Evolutionary conservation across 2,329 filamentous ascomycete genomes (phyloP).

Genomic region (Exophiala mesophila): DNA sequence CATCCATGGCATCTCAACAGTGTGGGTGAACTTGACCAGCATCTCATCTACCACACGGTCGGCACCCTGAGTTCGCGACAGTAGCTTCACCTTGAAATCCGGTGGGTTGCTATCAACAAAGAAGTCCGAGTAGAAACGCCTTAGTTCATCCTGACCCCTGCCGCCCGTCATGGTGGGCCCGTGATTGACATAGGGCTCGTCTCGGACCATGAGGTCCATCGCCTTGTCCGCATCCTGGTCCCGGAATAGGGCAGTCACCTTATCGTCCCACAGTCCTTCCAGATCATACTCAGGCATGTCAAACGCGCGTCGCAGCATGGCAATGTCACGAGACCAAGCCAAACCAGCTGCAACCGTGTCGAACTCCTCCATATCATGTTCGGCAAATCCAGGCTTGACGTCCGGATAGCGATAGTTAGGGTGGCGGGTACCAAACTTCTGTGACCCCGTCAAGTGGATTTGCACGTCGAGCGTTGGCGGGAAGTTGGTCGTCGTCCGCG

Average conservation of each 20-base stretch:
- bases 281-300: conserved; percentile 33
- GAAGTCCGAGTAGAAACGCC: conserved; percentile 52
- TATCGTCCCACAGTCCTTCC: conserved; percentile 38
- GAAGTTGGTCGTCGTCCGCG: conserved; percentile 40
- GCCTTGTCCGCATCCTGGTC: conserved; percentile 35
- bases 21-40: conserved; percentile 54
- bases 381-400: conserved; percentile 62
- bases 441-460: conserved; percentile 53
- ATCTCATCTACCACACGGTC: conserved; percentile 60
- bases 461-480: conserved; percentile 43
- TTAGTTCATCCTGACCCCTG: conserved; percentile 38
- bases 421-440: conserved; percentile 29
- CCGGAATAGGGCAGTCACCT: conserved; percentile 29
- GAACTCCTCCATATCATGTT: conserved; percentile 64
- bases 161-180: conserved; percentile 39
- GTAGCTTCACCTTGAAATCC: conserved; percentile 48
- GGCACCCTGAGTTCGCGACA: conserved; percentile 54
- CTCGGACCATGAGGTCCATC: conserved; percentile 25
- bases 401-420: conserved; percentile 51
- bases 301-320: conserved; percentile 57
- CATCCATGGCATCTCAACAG: conserved; percentile 54
- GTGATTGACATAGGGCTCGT: conserved; percentile 32
- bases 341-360: conserved; percentile 60
- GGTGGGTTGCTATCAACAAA: conserved; percentile 51
- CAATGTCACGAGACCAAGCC: conserved; percentile 64